Evolutionary conservation across 2,329 filamentous ascomycete genomes (phyloP).

Genomic region (Leptodontidium sp.): DNA sequence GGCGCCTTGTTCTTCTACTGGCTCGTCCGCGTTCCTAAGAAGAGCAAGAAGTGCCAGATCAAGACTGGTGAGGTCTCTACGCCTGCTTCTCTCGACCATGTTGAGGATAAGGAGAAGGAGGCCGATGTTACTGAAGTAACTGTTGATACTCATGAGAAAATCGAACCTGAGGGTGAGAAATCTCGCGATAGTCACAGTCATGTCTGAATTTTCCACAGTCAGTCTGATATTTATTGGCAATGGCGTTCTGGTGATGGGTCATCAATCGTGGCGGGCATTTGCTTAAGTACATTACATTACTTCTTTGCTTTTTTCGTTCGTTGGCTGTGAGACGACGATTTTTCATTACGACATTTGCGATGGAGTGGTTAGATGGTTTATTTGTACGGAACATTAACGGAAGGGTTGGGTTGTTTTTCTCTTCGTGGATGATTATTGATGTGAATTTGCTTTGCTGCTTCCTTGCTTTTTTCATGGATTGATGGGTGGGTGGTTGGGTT

Average conservation of each 20-base stretch:
- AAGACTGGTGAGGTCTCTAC: slow-evolving; percentile 4
- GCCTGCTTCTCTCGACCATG: neutral
- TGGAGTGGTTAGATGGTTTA: neutral
- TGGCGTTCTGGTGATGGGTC: neutral
- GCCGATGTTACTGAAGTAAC: neutral
- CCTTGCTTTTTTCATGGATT: neutral
- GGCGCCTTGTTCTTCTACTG: slow-evolving; percentile 24
- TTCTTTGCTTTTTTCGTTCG: neutral
- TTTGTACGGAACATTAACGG: neutral
- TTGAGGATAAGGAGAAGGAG: neutral
- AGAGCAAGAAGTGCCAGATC: slow-evolving; percentile 1
- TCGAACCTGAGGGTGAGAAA: neutral
- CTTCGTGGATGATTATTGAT: neutral
- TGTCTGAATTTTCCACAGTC: neutral
- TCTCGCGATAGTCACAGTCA: neutral
- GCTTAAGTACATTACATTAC: neutral
- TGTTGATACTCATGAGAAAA: neutral
- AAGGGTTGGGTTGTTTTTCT: neutral
- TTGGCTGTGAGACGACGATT: too few relatives aligned
- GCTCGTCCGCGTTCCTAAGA: slow-evolving; percentile 25
- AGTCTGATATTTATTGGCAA: neutral
- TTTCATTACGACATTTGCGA: neutral
- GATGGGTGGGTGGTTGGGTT: too few relatives aligned
- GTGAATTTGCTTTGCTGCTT: neutral
- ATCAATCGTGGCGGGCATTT: neutral